phyloP scores from a whole-genome alignment of 2,329 filamentous ascomycete species.

The Pyricularia pennisetigena region DNA sequence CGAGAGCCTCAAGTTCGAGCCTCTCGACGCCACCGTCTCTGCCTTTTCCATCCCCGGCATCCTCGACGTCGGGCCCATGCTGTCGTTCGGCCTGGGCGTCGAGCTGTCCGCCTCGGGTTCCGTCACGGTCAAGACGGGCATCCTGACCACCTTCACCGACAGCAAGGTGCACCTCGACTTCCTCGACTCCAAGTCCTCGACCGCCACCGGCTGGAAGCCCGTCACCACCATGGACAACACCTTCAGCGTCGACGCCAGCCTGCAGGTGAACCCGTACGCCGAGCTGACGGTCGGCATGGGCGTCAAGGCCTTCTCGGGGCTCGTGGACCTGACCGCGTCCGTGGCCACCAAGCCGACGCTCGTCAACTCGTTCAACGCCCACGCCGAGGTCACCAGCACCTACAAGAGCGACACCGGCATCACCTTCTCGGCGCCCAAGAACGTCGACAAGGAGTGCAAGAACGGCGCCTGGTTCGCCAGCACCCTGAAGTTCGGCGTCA shows the following conservation, averaged over 20 bases:
- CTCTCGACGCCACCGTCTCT: background rate
- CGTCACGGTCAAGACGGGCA: background rate
- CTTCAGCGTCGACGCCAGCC: background rate
- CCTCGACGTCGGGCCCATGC: background rate
- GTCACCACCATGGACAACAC: background rate
- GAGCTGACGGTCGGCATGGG: background rate
- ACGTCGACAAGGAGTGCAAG: background rate
- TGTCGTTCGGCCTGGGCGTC: background rate
- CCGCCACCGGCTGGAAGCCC: background rate
- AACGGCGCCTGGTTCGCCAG: conserved; percentile 2
- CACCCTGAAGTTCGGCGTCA: background rate
- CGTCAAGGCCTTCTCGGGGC: conserved; percentile 1
- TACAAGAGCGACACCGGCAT: background rate
- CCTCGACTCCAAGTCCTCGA: background rate
- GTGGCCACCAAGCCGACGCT: background rate
- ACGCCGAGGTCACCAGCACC: background rate
- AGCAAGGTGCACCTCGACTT: conserved; percentile 1
- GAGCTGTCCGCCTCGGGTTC: background rate
- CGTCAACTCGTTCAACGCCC: background rate
- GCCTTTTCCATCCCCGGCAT: conserved; percentile 1
- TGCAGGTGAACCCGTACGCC: conserved; percentile 1
- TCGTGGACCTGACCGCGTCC: background rate
- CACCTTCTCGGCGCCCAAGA: background rate
- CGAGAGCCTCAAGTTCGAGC: background rate
- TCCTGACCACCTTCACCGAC: background rate